Conservation (phyloP, 2,329 filamentous ascomycete genomes). For the Colletotrichum sp. region DNA sequence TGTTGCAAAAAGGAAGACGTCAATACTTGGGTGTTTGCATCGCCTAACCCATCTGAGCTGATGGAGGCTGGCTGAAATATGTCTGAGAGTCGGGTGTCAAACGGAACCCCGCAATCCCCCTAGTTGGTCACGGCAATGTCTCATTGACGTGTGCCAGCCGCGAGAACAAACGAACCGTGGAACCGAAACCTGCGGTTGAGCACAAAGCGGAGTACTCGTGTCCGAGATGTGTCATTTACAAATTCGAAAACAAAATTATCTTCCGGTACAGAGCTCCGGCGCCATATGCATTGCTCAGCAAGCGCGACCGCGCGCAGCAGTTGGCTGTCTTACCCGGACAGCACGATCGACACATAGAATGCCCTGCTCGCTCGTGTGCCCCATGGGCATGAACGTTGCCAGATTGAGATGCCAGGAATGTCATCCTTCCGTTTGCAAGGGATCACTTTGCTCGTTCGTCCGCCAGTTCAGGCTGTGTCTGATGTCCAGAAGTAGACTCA, state of each 20-base stretch:
- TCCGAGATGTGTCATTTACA: not conserved
- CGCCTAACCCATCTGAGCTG: not conserved
- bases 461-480: not conserved
- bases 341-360: not conserved
- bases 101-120: slow-evolving; percentile 8
- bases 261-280: not conserved
- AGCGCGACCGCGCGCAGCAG: not conserved
- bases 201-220: not conserved
- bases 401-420: not conserved
- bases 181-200: not conserved
- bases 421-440: not conserved
- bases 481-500: not conserved
- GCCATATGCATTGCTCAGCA: not conserved
- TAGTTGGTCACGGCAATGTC: not conserved
- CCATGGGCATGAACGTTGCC: not conserved
- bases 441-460: not conserved
- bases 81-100: slow-evolving; percentile 1
- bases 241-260: not conserved
- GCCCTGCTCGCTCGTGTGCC: not conserved
- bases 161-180: not conserved
- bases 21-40: not conserved
- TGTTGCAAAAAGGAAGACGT: not conserved
- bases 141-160: not conserved
- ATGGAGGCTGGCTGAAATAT: not conserved
- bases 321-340: not conserved